A percentile compares a stretch with the other conserved stretches of the same genome.
Evolutionary conservation across 2,329 filamentous ascomycete genomes (phyloP).

Genomic region (Plenodomus tracheiphilus): DNA sequence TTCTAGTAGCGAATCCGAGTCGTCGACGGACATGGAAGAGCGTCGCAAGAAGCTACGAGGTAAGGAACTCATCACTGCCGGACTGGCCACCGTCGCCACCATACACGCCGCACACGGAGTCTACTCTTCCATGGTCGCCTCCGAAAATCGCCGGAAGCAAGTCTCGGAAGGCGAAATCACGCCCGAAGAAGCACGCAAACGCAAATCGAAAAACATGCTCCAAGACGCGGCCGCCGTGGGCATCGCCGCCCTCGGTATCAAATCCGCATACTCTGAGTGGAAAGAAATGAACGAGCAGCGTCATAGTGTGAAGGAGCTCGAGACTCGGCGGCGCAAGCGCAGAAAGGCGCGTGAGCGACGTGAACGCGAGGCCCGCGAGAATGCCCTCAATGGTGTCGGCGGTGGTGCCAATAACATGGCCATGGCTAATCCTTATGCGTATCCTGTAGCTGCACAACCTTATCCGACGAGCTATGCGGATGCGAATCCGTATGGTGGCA

Average conservation of each 20-base stretch:
- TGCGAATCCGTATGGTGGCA: conserved; percentile 50
- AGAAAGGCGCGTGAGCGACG: conserved; percentile 48
- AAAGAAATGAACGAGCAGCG: conserved; percentile 68
- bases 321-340: conserved; percentile 52
- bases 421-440: conserved; percentile 43
- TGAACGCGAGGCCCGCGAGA: conserved; percentile 51
- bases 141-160: conserved; percentile 62
- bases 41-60: conserved; percentile 66
- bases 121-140: conserved; percentile 65
- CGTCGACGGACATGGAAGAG: conserved; percentile 65
- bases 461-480: conserved; percentile 47
- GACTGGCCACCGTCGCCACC: conserved; percentile 68
- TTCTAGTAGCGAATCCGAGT: conserved; percentile 49
- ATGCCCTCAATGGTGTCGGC: conserved; percentile 40
- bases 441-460: conserved; percentile 42
- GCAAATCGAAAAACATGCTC: conserved; percentile 65
- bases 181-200: conserved; percentile 63
- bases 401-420: conserved; percentile 19
- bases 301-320: conserved; percentile 59
- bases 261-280: conserved; percentile 67
- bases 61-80: conserved; percentile 68
- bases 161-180: conserved; percentile 67
- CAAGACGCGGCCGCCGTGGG: conserved; percentile 68
- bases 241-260: conserved; percentile 69
- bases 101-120: conserved; percentile 70